Evolutionary conservation across 2,329 filamentous ascomycete species (phyloP).

Genomic region (Diaporthe sp.): DNA sequence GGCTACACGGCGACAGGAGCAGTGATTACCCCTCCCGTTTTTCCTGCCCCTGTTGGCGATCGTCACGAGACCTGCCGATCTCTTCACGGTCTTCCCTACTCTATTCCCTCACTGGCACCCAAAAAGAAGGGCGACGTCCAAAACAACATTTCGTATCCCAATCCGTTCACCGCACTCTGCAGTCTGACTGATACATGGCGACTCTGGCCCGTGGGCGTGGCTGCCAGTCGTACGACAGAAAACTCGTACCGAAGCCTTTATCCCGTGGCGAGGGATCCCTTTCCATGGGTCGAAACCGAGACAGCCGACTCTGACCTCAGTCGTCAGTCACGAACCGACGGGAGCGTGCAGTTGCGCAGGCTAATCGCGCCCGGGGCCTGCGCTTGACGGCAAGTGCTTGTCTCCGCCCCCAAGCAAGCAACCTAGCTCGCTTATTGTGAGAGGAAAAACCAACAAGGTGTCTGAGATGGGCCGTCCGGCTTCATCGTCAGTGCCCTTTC

Average conservation of each 20-base stretch:
- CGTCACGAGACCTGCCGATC: slow-evolving; percentile 24
- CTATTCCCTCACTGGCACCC: not conserved
- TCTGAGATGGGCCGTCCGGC: slow-evolving; percentile 19
- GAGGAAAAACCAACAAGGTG: slow-evolving; percentile 1
- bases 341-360: slow-evolving; percentile 18
- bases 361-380: not conserved
- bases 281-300: slow-evolving; percentile 14
- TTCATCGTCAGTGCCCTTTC: not conserved
- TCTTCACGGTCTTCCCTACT: not conserved
- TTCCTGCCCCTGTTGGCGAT: slow-evolving; percentile 19
- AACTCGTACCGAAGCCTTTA: slow-evolving; percentile 9
- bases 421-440: not conserved
- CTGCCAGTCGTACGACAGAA: slow-evolving; percentile 5
- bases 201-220: not conserved
- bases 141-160: slow-evolving; percentile 17
- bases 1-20: slow-evolving; percentile 4
- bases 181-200: slow-evolving; percentile 7
- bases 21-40: slow-evolving; percentile 24
- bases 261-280: not conserved
- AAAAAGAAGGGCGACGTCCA: not conserved
- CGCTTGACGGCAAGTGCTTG: slow-evolving; percentile 22
- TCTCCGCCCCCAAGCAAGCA: slow-evolving; percentile 15
- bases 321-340: slow-evolving; percentile 6
- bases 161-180: not conserved
- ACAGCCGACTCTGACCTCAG: slow-evolving; percentile 17